Evolutionary conservation across 805 yeast genomes (phyloP), one percentile per base, ranked within the genome.

Genomic region (Metschnikowia hibisci): DNA sequence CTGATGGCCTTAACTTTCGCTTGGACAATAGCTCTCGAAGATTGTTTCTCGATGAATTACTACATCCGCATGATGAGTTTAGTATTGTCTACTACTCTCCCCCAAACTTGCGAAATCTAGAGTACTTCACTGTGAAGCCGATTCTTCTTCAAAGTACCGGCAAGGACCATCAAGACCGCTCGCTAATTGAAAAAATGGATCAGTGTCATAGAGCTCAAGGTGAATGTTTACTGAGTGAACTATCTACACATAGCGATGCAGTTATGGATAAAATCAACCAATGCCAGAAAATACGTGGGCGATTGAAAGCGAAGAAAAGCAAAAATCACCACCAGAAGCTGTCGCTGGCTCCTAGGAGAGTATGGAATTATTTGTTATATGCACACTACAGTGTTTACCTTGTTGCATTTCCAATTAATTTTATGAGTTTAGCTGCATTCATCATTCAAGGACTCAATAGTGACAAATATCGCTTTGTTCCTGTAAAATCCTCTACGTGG

Each of bases 71-170:
- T 2, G 41, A 32, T 6, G 27, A 41, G 14, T 49, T 45, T 34
- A 56, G 62, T 4, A 32, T 55, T 2, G 43, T 62, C n/a, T 53
- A 74, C n/a, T 89, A 79, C 57, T 75, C 76, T 20, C 84, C 93
- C 1, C 97, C 97, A 0, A 74, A 76, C 34, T 78, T 84, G 14
- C 71, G 71, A 23, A 74, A 77, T 45, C 72, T 90, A 71, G 96
- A 89, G 51, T 87, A 85, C 58, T 84, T 79, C 50, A 82, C 96
- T 0, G 58, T 82, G 3, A 66, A 73, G n/a, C 95, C 96, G 0
- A 84, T 88, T 3, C 64, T 79, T 3, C 71, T 89, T 8, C 83
- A 82, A 49, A 71, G 76, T 3, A 71, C 73, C 51, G 47, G 44
- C 14, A 46, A 44, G 12, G 54, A 48, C 12, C 27, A 20, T 6